Evolutionary conservation across 2,329 filamentous ascomycete genomes (phyloP), one percentile per base, ranked within the genome.

Genomic region (Laburnicola sp.): DNA sequence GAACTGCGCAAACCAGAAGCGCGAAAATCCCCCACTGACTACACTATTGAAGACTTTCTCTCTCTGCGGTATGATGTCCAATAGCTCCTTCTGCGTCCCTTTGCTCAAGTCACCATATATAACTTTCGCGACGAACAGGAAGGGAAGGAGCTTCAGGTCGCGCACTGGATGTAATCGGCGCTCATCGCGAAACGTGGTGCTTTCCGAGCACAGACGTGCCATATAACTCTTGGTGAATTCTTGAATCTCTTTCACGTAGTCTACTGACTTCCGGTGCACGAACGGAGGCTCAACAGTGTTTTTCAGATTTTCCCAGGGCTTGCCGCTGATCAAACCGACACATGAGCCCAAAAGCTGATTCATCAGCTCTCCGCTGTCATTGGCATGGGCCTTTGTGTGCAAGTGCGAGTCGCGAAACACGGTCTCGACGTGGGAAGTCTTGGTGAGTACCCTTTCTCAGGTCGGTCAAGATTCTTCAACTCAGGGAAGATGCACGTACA

Each of bases 331-430:
- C 1, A 79, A 62, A 0, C 77, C 77, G 0, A 80, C 46, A 52
- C 77, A 79, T 40, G 69, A 48, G 0, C 78, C 77, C 0, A 80
- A 68, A 0, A 80, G 60, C 31, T 74, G 54, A 35, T 70, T 57
- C 60, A 78, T 59, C 1, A 73, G 49, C n/a, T 62, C 75, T 1
- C 77, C 78, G 0, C 70, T 67, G 53, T 79, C 66, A 50, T 76
- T 77, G 49, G 71, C 67, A 2, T 50, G 32, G 2, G 75, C 76
- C 54, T 80, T 79, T 21, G 50, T 36, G 54, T 80, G 77, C 34
- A 60, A 68, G 47, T 78, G 65, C 0, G 77, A 80, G 53, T 80
- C 77, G 28, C 62, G 65, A 54, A 77, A 78, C 4, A 78, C 65
- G 0, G 53, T 51, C 52, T 58, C 44, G 22, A 64, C 48, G 31